Conservation (phyloP, 805 yeast species). For the Yarrowia hollandica region DNA sequence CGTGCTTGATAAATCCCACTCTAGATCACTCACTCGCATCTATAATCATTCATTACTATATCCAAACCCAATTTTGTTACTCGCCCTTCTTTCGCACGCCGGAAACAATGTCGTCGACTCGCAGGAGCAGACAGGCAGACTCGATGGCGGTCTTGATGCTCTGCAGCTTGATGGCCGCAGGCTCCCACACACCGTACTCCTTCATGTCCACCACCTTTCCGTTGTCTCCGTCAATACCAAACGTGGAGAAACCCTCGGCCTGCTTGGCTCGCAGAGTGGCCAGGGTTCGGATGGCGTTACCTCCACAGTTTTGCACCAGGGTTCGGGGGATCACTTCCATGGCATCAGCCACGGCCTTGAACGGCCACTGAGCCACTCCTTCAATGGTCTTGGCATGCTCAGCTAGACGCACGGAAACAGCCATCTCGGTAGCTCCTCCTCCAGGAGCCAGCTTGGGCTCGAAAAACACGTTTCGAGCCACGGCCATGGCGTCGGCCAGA, state of each 20-base stretch:
- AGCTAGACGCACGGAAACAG: constrained; percentile 81
- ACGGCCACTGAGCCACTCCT: constrained; percentile 98
- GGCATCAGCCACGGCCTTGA: constrained; percentile 98
- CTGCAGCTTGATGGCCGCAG: constrained; percentile 96
- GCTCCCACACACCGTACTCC: constrained; percentile 97
- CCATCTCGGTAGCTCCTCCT: constrained; percentile 99
- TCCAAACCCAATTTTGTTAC: constrained; percentile 3
- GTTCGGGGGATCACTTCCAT: constrained; percentile 98
- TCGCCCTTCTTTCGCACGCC: constrained; percentile 67
- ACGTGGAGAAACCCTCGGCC: constrained; percentile 81
- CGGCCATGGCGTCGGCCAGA: constrained; percentile 98
- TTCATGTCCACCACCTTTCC: constrained; percentile 96
- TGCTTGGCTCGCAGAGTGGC: constrained; percentile 95
- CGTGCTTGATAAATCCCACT: too few relatives aligned
- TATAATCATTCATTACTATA: constrained; percentile 3
- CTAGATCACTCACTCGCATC: background rate
- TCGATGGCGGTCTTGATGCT: constrained; percentile 97
- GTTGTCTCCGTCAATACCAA: constrained; percentile 91
- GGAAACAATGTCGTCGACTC: constrained; percentile 97
- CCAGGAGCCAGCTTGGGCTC: constrained; percentile 97
- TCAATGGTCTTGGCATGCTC: constrained; percentile 90
- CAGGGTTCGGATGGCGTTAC: constrained; percentile 85
- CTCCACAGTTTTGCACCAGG: constrained; percentile 95
- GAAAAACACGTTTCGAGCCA: constrained; percentile 88
- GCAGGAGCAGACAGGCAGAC: constrained; percentile 87